A percentile compares a stretch with the other conserved stretches of the same genome.
These are phyloP conservation scores for Haematococcus sp. DNA, from an alignment of 139 green algal genomes.

Conservation along the genomic window DNA sequence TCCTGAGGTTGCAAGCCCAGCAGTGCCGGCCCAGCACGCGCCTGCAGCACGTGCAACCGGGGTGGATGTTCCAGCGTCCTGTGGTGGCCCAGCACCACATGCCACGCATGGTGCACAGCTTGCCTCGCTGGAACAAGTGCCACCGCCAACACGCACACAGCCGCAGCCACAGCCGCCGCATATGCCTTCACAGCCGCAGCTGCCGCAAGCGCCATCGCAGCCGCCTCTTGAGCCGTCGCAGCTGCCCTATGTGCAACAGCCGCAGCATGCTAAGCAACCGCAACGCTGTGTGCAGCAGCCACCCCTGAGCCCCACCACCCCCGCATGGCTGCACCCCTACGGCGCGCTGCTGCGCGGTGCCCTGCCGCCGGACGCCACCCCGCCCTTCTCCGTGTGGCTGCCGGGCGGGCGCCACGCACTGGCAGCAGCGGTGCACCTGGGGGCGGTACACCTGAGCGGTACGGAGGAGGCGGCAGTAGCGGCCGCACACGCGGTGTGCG, in stretches of 20 bases:
- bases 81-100: too few relatives aligned
- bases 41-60: too few relatives aligned
- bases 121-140: too few relatives aligned
- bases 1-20: too few relatives aligned
- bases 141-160: too few relatives aligned
- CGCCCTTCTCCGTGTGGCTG: conserved; percentile 6
- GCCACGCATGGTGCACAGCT: too few relatives aligned
- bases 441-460: background rate
- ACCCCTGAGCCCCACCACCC: background rate
- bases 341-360: background rate
- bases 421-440: conserved; percentile 1
- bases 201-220: conserved; percentile 11
- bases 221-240: background rate
- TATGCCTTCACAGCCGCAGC: conserved; percentile 22
- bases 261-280: background rate
- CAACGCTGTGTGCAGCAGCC: background rate
- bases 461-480: background rate
- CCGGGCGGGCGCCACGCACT: background rate
- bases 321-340: background rate
- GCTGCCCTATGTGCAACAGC: conserved; percentile 9
- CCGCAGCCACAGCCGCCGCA: too few relatives aligned
- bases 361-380: background rate
- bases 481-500: too few relatives aligned
- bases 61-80: too few relatives aligned
- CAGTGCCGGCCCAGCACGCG: too few relatives aligned